These are phyloP conservation scores for Chenopodium berlandieri DNA, from an alignment of 148 eudicot species.

Conservation along the genomic window DNA sequence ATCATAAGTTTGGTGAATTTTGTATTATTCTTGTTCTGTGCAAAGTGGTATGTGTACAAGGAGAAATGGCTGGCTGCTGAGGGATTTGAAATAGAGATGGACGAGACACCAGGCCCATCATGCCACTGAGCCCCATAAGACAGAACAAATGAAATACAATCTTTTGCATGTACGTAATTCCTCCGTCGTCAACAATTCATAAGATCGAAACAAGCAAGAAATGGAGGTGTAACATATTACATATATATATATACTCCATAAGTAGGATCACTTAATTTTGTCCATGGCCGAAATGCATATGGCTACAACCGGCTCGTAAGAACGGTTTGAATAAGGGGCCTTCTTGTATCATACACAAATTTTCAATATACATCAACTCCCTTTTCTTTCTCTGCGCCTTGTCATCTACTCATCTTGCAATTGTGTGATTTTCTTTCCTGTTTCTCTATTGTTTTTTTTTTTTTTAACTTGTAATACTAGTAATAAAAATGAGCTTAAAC, in stretches of 20 bases:
- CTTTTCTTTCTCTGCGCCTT: background rate
- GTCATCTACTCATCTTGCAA: no score
- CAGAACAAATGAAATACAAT: background rate
- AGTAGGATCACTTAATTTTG: constrained; percentile 14
- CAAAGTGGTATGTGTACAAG: constrained; percentile 48
- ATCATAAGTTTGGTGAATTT: constrained; percentile 39
- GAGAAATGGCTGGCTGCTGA: constrained; percentile 35
- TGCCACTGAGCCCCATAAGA: constrained; percentile 10
- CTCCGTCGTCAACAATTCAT: background rate
- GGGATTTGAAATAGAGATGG: constrained; percentile 36
- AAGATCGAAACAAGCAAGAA: background rate
- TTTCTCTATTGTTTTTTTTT: no score
- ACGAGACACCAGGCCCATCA: constrained; percentile 20
- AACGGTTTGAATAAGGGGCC: constrained; percentile 25
- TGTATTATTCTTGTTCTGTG: constrained; percentile 37
- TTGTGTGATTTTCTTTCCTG: no score
- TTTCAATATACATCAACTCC: background rate
- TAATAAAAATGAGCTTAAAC: no score
- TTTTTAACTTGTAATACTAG: no score
- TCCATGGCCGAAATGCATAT: constrained; percentile 2
- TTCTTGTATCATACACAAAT: constrained; percentile 15
- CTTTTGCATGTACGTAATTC: constrained; percentile 14
- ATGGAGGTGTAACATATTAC: background rate
- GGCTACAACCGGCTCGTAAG: constrained; percentile 11
- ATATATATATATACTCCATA: background rate